Percentiles rank a stretch among this genome's conserved stretches.
phyloP scores from a whole-genome alignment of 2,329 filamentous ascomycete species.

The Trichoderma endophyticum region DNA sequence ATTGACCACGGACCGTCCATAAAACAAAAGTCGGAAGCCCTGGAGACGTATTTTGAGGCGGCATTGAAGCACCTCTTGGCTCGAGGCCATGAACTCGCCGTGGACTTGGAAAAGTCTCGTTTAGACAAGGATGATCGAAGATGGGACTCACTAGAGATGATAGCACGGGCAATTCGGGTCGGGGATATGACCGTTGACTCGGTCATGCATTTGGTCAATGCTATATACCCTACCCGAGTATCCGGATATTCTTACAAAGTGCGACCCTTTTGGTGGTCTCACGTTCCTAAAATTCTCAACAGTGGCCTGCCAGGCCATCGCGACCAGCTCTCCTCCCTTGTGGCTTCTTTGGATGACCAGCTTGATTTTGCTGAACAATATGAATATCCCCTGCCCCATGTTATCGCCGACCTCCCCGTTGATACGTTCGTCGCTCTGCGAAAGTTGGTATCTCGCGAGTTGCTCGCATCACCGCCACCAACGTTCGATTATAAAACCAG shows the following conservation, averaged over 20 bases:
- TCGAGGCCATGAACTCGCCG: constrained; percentile 22
- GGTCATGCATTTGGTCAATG: constrained; percentile 35
- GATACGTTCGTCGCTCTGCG: constrained; percentile 34
- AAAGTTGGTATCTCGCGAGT: constrained; percentile 30
- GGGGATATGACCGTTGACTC: constrained; percentile 39
- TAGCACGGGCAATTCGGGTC: constrained; percentile 25
- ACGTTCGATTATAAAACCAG: constrained; percentile 32
- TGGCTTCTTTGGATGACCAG: constrained; percentile 28
- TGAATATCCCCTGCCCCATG: constrained; percentile 34
- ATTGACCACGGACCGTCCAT: constrained; percentile 25
- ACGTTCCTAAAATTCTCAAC: constrained; percentile 37
- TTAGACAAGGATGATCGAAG: constrained; percentile 1
- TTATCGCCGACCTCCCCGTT: constrained; percentile 34
- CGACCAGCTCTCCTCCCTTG: constrained; percentile 30
- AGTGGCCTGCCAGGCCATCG: constrained; percentile 28
- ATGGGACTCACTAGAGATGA: constrained; percentile 19
- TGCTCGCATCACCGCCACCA: constrained; percentile 28
- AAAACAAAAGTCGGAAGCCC: constrained; percentile 26
- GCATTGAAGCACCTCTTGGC: constrained; percentile 26
- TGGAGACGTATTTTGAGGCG: constrained; percentile 34
- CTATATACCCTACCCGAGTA: constrained; percentile 34
- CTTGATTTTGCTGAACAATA: constrained; percentile 32
- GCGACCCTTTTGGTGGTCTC: constrained; percentile 42
- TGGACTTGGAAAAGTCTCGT: constrained; percentile 19
- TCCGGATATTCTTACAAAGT: constrained; percentile 34